Base-by-base conservation (phyloP, 2,329 filamentous ascomycete genomes). In the Dactylellina leptospora region DNA sequence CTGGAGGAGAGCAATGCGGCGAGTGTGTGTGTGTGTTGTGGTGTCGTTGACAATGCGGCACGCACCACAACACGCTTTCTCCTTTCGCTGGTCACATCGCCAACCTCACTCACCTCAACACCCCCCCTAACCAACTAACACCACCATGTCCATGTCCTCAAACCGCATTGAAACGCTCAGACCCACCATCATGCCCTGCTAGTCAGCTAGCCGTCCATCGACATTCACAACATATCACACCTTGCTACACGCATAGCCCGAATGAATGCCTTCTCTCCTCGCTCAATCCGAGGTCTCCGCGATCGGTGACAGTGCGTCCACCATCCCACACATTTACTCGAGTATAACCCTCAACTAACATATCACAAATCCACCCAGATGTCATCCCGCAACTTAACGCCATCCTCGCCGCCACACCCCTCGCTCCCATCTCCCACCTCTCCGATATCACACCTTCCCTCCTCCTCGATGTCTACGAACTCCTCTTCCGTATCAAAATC, bases 231-330 rank as follows among this genome's bases (percentile, higher is more conserved):
- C 59, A n/a, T 25, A 13, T 28, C 30, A 48, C 30, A 22, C 8
- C 18, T 16, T 18, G 16, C 30, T 16, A 16, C 33, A 16, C 11
- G 13, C 44, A 48, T 59, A 54, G 68, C 59, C 64, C 64, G 68
- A 72, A 64, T 72, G 68, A 72, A 72, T 72, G 68, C 68, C 68
- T 28, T 64, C 68, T 50, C 68, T 72, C 54, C 23, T 72, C 53
- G 23, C 68, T 42, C 23, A 20, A 38, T 64, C 60, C 40, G 60
- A 64, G 1, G n/a, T 56, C 59, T 62, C 60, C 47, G 45, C 63
- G 44, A 64, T 58, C 47, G 53, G 53, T 72, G 68, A 72, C 59
- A 72, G 59, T 64, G 38, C 45, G 68, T 27, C 50, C 11, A 6
- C 51, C 18, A n/a, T n/a, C n/a, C n/a, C n/a, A n/a, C n/a, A n/a